A percentile compares a stretch with the other conserved stretches of the same genome.
Conservation (phyloP, 2,329 filamentous ascomycete genomes). For the Aspergillus fumigatiaffinis region DNA sequence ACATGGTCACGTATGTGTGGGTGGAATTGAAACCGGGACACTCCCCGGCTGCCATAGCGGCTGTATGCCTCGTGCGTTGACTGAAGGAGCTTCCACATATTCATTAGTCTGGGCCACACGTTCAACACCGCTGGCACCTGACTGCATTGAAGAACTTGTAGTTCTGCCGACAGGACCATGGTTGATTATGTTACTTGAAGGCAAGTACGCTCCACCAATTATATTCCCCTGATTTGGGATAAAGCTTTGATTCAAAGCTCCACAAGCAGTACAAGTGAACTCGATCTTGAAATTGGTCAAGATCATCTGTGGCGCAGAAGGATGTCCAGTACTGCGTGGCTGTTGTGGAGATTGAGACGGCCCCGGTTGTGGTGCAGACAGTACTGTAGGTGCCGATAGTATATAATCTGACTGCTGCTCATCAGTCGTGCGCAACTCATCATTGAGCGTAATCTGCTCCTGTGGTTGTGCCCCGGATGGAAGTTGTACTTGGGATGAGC, state of each 20-base stretch:
- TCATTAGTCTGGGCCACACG: constrained; percentile 19
- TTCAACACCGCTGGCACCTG: constrained; percentile 11
- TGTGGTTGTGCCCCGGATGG: constrained; percentile 20
- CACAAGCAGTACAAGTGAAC: constrained; percentile 37
- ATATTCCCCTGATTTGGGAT: constrained; percentile 37
- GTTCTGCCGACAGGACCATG: constrained; percentile 16
- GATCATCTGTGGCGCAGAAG: constrained; percentile 26
- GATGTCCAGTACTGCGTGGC: constrained; percentile 21
- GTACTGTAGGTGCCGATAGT: constrained; percentile 15
- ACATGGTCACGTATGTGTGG: constrained; percentile 15
- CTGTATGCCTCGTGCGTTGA: constrained; percentile 25
- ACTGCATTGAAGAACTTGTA: constrained; percentile 13
- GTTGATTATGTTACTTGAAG: constrained; percentile 19
- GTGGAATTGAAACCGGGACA: constrained; percentile 27
- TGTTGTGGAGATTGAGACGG: constrained; percentile 23
- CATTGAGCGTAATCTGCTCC: constrained; percentile 19
- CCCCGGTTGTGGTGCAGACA: constrained; percentile 16
- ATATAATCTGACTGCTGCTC: constrained; percentile 22
- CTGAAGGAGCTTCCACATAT: constrained; percentile 19
- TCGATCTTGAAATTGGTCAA: constrained; percentile 39
- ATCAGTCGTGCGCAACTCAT: constrained; percentile 19
- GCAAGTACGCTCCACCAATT: constrained; percentile 26
- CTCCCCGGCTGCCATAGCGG: constrained; percentile 24
- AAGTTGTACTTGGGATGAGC: constrained; percentile 13
- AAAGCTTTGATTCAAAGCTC: constrained; percentile 37